Evolutionary conservation across 768 basidiomycete species (phyloP).

Genomic region (Boletus rufocinnamomeus): DNA sequence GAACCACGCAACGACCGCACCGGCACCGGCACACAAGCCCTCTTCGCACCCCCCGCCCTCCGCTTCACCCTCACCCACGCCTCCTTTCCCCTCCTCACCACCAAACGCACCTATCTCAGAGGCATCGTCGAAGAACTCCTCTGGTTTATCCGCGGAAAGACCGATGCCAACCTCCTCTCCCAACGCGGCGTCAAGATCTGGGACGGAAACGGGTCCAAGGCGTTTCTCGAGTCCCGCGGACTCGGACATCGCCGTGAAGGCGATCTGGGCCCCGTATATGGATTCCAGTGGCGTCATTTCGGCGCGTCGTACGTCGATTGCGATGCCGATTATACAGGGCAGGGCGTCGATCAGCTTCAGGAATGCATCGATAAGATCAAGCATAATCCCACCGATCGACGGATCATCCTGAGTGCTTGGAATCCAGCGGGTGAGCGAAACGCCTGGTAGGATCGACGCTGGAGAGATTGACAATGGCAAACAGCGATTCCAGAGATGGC

Average conservation of each 20-base stretch:
- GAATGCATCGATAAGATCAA: constrained; percentile 92
- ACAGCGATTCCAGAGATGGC: constrained; percentile 95
- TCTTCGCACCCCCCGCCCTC: constrained; percentile 89
- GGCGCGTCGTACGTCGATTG: constrained; percentile 80
- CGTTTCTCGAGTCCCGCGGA: constrained; percentile 83
- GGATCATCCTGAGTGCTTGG: constrained; percentile 97
- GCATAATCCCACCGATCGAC: constrained; percentile 87
- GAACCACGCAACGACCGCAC: constrained; percentile 87
- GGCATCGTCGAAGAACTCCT: constrained; percentile 93
- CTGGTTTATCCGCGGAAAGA: constrained; percentile 89
- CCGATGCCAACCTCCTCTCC: constrained; percentile 75
- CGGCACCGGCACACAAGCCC: constrained; percentile 88
- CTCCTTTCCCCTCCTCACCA: constrained; percentile 87
- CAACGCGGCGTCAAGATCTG: constrained; percentile 92
- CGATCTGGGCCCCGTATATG: constrained; percentile 95
- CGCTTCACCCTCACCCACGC: constrained; percentile 82
- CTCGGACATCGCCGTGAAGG: constrained; percentile 84
- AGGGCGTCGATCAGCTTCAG: constrained; percentile 90
- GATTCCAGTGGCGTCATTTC: constrained; percentile 96
- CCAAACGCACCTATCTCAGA: constrained; percentile 90
- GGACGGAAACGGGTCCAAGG: constrained; percentile 93
- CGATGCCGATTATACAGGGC: constrained; percentile 72
- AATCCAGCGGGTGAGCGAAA: constrained; percentile 82
- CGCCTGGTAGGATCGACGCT: background rate
- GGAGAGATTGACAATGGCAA: background rate